Evolutionary conservation across 495 filamentous ascomycete genomes (phyloP), one percentile per base, ranked within the genome.

Genomic region (Podospora anserina): DNA sequence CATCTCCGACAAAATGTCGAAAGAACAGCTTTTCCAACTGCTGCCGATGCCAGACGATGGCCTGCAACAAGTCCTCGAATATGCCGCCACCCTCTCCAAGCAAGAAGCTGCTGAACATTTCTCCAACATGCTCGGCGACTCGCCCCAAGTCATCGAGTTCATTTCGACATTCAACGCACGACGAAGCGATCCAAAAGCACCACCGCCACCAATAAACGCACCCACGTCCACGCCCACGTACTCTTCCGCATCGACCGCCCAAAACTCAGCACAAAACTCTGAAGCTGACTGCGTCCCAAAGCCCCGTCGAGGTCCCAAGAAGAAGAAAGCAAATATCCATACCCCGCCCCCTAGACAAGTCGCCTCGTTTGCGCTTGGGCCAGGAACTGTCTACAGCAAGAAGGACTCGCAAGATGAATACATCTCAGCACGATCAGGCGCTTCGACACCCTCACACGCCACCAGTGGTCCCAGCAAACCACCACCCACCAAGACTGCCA

Each of bases 161-260:
- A 97, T 99, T 72, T 88, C 92, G 26, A 88, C 89, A 56, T 98
- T 97, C 84, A 98, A 95, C 76, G 82, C 88, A 11, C 89, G 87
- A 34, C 87, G 91, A 39, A 78, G 85, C 72, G 80, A 83, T 26
- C 80, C 81, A 0, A 79, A 72, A 56, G 58, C 77, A 2, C 39
- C 76, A n/a, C 34, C 68, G 19, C 39, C 69, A 1, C 28, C 13
- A 19, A 63, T 2, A 15, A 3, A 7, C 1, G 9, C 32, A 11
- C 32, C 61, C 30, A 11, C 61, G 16, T 30, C 65, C 23, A 23
- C 30, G 4, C 30, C 30, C 30, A 32, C 30, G 30, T 32, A 32
- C 5, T 58, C 69, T 0, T 53, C 69, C 0, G 16, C 68, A 7
- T 62, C 72, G 26, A 71, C 76, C 2, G 65, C 67, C 0, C 68